Percentiles rank a stretch among this genome's conserved stretches.
Conservation (phyloP, 441 rosid species). For the Corymbia calophylla region DNA sequence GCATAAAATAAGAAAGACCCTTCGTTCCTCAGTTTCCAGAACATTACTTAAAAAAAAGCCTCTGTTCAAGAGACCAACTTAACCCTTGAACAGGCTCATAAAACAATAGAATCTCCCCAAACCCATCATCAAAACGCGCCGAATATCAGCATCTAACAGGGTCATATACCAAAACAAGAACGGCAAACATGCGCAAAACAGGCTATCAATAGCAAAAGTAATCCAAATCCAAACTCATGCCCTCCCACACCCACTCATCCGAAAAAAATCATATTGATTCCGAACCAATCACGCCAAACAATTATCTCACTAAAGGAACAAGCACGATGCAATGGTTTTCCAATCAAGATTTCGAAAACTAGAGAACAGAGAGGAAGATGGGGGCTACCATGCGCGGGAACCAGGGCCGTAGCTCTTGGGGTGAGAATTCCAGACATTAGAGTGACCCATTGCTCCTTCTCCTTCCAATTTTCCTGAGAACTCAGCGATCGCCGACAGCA, state of each 20-base stretch:
- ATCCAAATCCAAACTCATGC: neutral
- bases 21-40: neutral
- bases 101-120: neutral
- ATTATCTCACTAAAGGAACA: neutral
- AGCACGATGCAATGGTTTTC: neutral
- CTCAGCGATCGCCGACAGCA: neutral
- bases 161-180: neutral
- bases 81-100: neutral
- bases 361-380: neutral
- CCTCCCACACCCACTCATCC: neutral
- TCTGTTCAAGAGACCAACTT: neutral
- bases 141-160: neutral
- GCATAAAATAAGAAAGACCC: neutral
- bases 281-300: neutral
- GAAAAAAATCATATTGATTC: neutral
- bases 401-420: constrained; percentile 13
- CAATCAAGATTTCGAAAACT: neutral
- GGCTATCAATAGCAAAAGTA: neutral
- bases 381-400: constrained; percentile 7
- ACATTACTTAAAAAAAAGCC: neutral
- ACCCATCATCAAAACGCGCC: neutral
- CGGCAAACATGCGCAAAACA: neutral
- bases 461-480: neutral
- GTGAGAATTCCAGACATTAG: constrained; percentile 7
- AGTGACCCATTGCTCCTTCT: constrained; percentile 2